Evolutionary conservation across 768 basidiomycete species (phyloP), one percentile per base, ranked within the genome.

Genomic region (Dioszegia aurantiaca): DNA sequence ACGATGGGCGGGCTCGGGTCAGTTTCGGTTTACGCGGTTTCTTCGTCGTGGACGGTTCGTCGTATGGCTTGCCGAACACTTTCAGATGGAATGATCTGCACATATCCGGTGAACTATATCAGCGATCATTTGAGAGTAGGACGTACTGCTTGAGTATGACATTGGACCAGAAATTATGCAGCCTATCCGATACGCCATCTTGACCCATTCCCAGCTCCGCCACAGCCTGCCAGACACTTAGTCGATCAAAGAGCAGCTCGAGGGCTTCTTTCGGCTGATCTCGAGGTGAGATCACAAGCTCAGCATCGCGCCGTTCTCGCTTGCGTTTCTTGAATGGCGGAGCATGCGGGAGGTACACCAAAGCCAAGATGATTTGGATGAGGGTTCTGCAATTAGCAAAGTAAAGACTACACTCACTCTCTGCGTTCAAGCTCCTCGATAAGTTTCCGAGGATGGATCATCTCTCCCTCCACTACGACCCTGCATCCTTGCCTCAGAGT

Each of bases 141-240:
- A 64, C 72, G 62, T 31, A 73, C 72, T 33, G 55, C 17, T 59
- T 56, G 30, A 62, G n/a, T 1, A 72, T 52, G 4, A 72, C 58
- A 6, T 56, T 39, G 14, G 67, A 43, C 65, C 70, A 75, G 44
- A 72, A 70, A 43, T 55, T 31, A 36, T 39, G 52, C 6, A 75
- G 41, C 56, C 63, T 57, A 0, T 37, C 62, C 37, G 39, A 52
- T n/a, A 67, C 40, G 11, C 41, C 57, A 28, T 57, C 62, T 40
- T 67, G 62, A 19, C 48, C 56, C 43, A 66, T 58, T 6, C 61
- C 63, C 3, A 70, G 53, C 23, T 68, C 68, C 4, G 63, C 61
- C 19, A 75, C 69, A 11, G 70, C 70, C 53, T 67, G 63, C 73
- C 73, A 75, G 9, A 75, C 66, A 31, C 67, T 67, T 44, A 75